Evolutionary conservation across 2,329 filamentous ascomycete genomes (phyloP).

Genomic region (Monilinia aucupariae): DNA sequence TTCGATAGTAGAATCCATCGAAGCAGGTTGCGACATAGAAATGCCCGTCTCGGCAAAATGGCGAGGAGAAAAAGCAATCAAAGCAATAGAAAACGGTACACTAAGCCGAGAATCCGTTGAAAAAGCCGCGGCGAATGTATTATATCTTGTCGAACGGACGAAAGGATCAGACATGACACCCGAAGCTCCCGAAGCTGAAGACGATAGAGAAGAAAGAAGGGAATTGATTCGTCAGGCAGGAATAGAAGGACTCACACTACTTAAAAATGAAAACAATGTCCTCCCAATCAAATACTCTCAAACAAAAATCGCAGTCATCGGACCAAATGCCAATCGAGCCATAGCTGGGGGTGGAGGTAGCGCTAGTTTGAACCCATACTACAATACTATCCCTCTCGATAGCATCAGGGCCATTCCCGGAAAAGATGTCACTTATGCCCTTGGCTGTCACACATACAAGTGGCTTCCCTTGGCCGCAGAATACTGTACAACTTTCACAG

Average conservation of each 20-base stretch:
- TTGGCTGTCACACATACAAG: constrained; percentile 59
- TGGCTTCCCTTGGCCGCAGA: constrained; percentile 59
- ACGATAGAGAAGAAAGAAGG: constrained; percentile 53
- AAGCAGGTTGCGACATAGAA: constrained; percentile 53
- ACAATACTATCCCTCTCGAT: constrained; percentile 58
- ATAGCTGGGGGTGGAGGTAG: constrained; percentile 65
- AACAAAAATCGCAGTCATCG: constrained; percentile 59
- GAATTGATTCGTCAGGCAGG: constrained; percentile 56
- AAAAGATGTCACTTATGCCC: constrained; percentile 53
- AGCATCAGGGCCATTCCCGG: constrained; percentile 52
- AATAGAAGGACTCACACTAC: constrained; percentile 55
- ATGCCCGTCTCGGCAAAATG: constrained; percentile 53
- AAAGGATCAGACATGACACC: constrained; percentile 54
- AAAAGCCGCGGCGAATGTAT: constrained; percentile 53
- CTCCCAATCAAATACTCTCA: constrained; percentile 52
- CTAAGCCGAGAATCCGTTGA: constrained; percentile 48
- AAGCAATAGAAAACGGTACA: constrained; percentile 45
- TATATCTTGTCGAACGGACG: constrained; percentile 55
- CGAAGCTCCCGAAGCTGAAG: constrained; percentile 53
- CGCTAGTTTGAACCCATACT: constrained; percentile 64
- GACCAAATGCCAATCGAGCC: constrained; percentile 60
- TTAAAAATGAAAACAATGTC: constrained; percentile 57
- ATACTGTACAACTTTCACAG: constrained; percentile 51
- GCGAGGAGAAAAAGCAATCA: constrained; percentile 52
- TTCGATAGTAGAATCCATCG: constrained; percentile 50